These are phyloP conservation scores for Daldinia grandis DNA, from an alignment of 495 filamentous ascomycete genomes.

Conservation along the genomic window DNA sequence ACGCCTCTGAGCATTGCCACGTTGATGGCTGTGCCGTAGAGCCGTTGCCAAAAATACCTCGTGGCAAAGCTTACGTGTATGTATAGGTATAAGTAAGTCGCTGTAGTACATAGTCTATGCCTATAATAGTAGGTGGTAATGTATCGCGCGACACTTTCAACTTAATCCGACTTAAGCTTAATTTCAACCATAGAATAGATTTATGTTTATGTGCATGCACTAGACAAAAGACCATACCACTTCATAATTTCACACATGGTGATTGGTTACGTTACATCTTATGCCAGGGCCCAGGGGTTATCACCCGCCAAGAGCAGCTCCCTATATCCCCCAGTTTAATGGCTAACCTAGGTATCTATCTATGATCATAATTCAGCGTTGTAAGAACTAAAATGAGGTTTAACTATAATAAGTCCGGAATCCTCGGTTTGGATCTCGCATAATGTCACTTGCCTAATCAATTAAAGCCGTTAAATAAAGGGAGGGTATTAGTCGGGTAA, in stretches of 20 bases:
- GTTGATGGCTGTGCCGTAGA: constrained; percentile 17
- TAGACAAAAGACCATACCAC: neutral
- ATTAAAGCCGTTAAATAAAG: constrained; percentile 10
- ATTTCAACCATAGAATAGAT: neutral
- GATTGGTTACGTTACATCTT: neutral
- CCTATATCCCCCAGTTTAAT: neutral
- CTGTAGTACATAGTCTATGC: no score
- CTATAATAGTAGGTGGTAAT: neutral
- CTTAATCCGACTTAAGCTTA: neutral
- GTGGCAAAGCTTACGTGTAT: neutral
- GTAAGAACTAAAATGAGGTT: neutral
- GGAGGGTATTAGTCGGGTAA: constrained; percentile 5
- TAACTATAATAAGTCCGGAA: neutral
- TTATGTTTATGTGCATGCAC: no score
- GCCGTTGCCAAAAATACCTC: constrained; percentile 11
- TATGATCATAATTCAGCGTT: neutral
- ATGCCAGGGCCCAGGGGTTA: neutral
- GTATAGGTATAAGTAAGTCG: neutral
- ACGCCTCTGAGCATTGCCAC: neutral
- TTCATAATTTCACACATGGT: neutral
- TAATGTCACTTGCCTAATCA: constrained; percentile 30
- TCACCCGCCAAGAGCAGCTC: neutral
- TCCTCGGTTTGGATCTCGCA: constrained; percentile 9
- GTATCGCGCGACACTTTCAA: neutral
- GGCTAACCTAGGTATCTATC: no score